Percentiles rank a stretch among this genome's conserved stretches.
phyloP scores from a whole-genome alignment of 164 flowering plant species.

The Nymphaea colorata region DNA sequence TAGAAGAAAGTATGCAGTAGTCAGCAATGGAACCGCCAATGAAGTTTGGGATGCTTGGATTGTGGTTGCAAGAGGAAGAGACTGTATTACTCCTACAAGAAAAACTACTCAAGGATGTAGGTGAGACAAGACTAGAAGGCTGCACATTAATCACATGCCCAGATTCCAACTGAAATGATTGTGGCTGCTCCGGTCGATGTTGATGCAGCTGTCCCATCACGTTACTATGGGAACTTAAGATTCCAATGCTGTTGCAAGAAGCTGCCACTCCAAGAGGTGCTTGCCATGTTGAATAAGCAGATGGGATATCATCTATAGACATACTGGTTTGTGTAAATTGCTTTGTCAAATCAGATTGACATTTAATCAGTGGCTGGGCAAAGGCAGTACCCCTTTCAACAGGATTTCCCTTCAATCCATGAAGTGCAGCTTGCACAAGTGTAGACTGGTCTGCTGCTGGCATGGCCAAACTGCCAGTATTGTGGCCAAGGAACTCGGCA shows the following conservation, averaged over 20 bases:
- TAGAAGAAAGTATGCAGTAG: conserved; percentile 31
- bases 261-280: conserved; percentile 20
- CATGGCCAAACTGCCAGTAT: conserved; percentile 34
- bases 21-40: conserved; percentile 23
- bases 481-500: conserved; percentile 58
- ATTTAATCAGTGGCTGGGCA: conserved; percentile 46
- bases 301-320: conserved; percentile 29
- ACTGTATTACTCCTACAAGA: conserved; percentile 33
- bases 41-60: conserved; percentile 22
- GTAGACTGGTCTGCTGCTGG: conserved; percentile 37
- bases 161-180: conserved; percentile 24
- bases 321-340: conserved; percentile 26
- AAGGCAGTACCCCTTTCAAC: conserved; percentile 38
- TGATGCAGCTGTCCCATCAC: conserved; percentile 28
- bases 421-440: conserved; percentile 44
- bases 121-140: conserved; percentile 61
- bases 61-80: conserved; percentile 6
- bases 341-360: conserved; percentile 35
- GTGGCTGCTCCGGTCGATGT: conserved; percentile 25
- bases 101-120: conserved; percentile 37
- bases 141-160: conserved; percentile 49
- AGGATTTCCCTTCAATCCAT: conserved; percentile 33
- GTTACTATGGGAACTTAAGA: conserved; percentile 27
- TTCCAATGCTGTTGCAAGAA: conserved; percentile 19
- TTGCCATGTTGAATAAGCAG: conserved; percentile 41